Base-by-base conservation (phyloP, 306 rosid genomes). In the Prunus armeniaca region DNA sequence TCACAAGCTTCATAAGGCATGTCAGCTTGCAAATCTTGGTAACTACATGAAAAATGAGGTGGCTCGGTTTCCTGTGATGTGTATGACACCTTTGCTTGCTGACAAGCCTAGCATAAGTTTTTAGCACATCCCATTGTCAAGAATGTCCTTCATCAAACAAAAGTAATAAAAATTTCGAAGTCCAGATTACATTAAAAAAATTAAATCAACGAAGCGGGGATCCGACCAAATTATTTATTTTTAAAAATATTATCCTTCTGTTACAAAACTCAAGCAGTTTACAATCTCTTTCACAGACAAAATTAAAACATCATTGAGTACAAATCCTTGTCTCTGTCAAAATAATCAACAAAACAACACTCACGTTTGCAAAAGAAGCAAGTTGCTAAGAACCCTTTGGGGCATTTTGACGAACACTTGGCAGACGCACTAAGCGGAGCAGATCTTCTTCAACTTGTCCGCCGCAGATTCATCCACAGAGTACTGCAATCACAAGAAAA, bases 391-490 rank as follows among this genome's bases (percentile, higher is more conserved):
- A 49, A 12, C 43, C 22, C 79, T 14, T 1, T 67, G 73, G 8
- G 78, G 41, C 82, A 80, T 80, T 78, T 62, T 25, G 76, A 49
- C 91, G 82, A 89, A 84, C 90, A 82, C 6, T 19, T 88, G 84
- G 86, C 4, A 0, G 69, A 65, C 86, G 58, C 57, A 13, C 75
- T 77, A 86, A 24, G 0, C 14, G 67, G 60, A 30, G 71, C 94
- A 88, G 61, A 89, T 83, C 46, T 24, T 74, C 90, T 80, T 87
- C 24, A 90, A 87, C 80, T 82, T 90, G 47, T 90, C 85, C 0
- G 96, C 96, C 19, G 82, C 89, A 41, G 97, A 91, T 85, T 84
- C 55, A 69, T 91, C 89, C 56, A 88, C 82, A 22, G 86, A 85
- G 81, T 93, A 93, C 94, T 93, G 92, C 80, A 73, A 79, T 27